Evolutionary conservation across 306 rosid genomes (phyloP), one percentile per base, ranked within the genome.

Genomic region (Fagus sylvatica): DNA sequence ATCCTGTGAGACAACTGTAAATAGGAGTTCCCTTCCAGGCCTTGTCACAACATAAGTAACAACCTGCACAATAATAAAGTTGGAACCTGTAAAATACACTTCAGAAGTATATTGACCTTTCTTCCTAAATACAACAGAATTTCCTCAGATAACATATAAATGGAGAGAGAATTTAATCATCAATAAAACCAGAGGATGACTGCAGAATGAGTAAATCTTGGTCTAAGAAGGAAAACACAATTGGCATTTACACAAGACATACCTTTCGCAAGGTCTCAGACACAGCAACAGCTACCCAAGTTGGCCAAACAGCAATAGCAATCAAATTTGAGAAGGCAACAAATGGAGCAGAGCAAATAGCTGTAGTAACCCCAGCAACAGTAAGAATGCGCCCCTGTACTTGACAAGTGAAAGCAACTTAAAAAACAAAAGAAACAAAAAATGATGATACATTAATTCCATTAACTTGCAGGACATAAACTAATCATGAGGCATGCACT

Each of bases 301-400:
- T 84, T 54, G 99, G 99, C 96, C 97, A 95, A 74, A 91, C 81
- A 80, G 92, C 91, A 67, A 93, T 78, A 61, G 94, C 91, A 37
- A 86, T 89, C 89, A 93, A 82, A 86, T 90, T 91, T 74, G 84
- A 82, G 80, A 93, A 86, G 76, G 96, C 93, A 84, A 93, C 86
- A 71, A 86, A 76, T 71, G 99, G 99, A 42, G 97, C 67, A 55
- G 98, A 85, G 69, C 98, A 91, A 77, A 93, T 91, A 76, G 99
- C 98, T 46, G 72, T 62, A 79, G 97, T 95, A 49, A 95, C 93
- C 79, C 99, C 99, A 37, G 96, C 96, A 82, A 86, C 70, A 30
- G 97, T 95, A 71, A 93, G 99, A 87, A 93, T 90, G 65, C 87
- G 98, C 37, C 99, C 99, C 99, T 93, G 93, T 74, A 86, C 40